Conservation (phyloP, 106 monocot genomes). For the Acanthochlamys bracteata region DNA sequence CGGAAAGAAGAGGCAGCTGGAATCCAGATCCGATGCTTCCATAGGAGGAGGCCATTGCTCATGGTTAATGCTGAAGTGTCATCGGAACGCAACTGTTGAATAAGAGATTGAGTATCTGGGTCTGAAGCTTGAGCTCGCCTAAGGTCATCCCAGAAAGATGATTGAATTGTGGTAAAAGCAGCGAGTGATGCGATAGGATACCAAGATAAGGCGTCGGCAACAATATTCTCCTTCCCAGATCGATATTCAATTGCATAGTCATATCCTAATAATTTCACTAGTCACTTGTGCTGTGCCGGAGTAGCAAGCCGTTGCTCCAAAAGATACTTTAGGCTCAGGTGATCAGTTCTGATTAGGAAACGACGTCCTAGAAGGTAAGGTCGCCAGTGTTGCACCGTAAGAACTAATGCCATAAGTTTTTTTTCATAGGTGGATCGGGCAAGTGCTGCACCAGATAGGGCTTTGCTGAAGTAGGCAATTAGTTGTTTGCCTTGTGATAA, state of each 20-base stretch:
- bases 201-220: conserved; percentile 2
- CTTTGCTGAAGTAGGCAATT: conserved; percentile 13
- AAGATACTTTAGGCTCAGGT: background rate
- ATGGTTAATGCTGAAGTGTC: too few relatives aligned
- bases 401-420: background rate
- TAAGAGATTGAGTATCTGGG: too few relatives aligned
- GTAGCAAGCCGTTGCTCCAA: background rate
- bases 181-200: too few relatives aligned
- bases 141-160: too few relatives aligned
- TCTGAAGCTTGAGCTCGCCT: too few relatives aligned
- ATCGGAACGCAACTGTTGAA: too few relatives aligned
- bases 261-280: background rate
- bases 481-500: background rate
- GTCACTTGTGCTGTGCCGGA: background rate
- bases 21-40: too few relatives aligned
- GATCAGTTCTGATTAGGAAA: background rate
- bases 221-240: background rate
- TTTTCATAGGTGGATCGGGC: background rate
- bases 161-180: too few relatives aligned
- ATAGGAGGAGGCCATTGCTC: too few relatives aligned
- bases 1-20: too few relatives aligned
- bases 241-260: conserved; percentile 5
- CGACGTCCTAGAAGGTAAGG: background rate
- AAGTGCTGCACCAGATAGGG: background rate
- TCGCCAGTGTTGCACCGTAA: background rate